A percentile compares a stretch with the other conserved stretches of the same genome.
Conservation (phyloP, 225 moss, liverwort and hornwort species). For the Neckera pumila region DNA sequence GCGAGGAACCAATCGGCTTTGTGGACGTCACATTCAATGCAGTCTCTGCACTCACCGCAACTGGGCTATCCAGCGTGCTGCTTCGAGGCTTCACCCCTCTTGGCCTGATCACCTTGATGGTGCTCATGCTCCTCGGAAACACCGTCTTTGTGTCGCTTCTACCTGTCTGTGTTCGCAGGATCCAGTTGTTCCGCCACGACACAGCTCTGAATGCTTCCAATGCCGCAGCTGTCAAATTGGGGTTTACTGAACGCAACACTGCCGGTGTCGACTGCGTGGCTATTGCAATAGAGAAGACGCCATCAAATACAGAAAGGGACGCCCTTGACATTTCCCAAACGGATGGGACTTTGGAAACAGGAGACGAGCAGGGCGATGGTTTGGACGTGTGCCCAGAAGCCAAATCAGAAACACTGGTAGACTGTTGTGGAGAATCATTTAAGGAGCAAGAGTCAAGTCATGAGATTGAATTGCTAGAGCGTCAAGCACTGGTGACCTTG, state of each 20-base stretch:
- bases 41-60: constrained; percentile 38
- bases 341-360: not conserved
- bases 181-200: constrained; percentile 24
- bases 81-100: constrained; percentile 35
- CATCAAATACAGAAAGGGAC: not conserved
- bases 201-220: not conserved
- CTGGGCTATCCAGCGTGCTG: constrained; percentile 36
- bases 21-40: constrained; percentile 56
- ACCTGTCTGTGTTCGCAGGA: constrained; percentile 28
- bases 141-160: constrained; percentile 47
- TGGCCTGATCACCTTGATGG: constrained; percentile 20
- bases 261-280: too few relatives aligned
- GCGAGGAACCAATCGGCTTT: constrained; percentile 1
- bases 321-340: not conserved
- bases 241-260: not conserved
- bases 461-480: constrained; percentile 26
- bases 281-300: not conserved
- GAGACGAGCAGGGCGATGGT: not conserved
- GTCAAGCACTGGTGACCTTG: constrained; percentile 43
- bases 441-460: not conserved
- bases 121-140: constrained; percentile 53
- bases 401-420: not conserved
- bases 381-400: not conserved
- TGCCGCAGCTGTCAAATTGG: not conserved
- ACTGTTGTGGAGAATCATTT: not conserved